phyloP scores from a whole-genome alignment of 2,329 filamentous ascomycete species.

The Ascochyta viciae-villosae region DNA sequence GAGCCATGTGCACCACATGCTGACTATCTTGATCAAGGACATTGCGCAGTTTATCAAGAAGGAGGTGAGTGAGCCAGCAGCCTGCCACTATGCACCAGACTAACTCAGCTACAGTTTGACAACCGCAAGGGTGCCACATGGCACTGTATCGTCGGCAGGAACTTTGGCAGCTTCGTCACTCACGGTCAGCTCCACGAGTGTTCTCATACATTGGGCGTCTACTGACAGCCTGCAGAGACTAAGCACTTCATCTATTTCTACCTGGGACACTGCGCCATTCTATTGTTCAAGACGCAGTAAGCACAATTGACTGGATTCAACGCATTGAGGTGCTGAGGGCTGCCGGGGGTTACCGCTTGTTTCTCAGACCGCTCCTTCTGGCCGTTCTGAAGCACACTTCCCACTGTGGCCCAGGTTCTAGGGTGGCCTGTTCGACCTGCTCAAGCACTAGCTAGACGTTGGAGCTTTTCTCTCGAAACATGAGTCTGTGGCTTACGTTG shows the following conservation, averaged over 20 bases:
- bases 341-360: conserved; percentile 7
- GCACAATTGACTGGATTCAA: conserved; percentile 14
- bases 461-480: not conserved
- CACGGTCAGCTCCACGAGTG: conserved; percentile 70
- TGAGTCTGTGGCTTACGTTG: not conserved
- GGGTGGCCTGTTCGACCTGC: not conserved
- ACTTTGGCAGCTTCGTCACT: conserved; percentile 99
- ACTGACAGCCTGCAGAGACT: conserved; percentile 70
- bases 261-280: conserved; percentile 95
- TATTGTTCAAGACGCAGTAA: conserved; percentile 98
- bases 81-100: not conserved
- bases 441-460: not conserved
- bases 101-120: conserved; percentile 74
- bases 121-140: conserved; percentile 96
- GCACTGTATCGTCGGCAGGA: conserved; percentile 98
- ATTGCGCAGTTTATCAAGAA: conserved; percentile 96
- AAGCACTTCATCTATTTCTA: conserved; percentile 99
- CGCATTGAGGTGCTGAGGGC: conserved; percentile 10
- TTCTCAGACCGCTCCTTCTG: conserved; percentile 1
- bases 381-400: conserved; percentile 7
- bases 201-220: no score
- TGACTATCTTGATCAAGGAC: conserved; percentile 64
- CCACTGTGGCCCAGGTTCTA: conserved; percentile 15
- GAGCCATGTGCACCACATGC: not conserved
- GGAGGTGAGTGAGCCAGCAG: conserved; percentile 63